Percentiles rank a stretch among this genome's conserved stretches.
phyloP scores from a whole-genome alignment of 805 yeast species.

The Jamesozyma lodderae region DNA sequence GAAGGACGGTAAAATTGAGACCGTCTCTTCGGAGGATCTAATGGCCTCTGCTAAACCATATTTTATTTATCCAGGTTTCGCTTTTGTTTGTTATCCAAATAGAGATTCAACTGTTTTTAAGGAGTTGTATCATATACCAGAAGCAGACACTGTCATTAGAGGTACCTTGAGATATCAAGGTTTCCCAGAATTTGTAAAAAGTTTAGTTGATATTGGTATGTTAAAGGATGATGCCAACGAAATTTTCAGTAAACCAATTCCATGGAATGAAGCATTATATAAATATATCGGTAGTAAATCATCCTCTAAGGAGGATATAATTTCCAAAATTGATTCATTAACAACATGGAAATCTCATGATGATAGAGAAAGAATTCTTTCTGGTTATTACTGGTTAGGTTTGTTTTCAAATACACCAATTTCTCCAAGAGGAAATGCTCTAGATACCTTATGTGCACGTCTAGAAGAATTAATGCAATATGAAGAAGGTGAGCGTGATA shows the following conservation, averaged over 20 bases:
- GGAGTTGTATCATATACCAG: constrained; percentile 90
- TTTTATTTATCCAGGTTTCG: constrained; percentile 90
- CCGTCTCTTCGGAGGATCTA: constrained; percentile 77
- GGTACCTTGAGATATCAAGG: constrained; percentile 98
- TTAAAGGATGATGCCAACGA: constrained; percentile 66
- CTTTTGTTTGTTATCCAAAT: constrained; percentile 93
- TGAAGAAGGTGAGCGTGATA: constrained; percentile 90
- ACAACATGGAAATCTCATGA: constrained; percentile 73
- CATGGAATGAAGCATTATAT: constrained; percentile 88
- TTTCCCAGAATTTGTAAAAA: constrained; percentile 96
- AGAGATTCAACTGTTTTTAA: constrained; percentile 93
- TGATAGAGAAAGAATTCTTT: constrained; percentile 77
- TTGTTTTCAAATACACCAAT: constrained; percentile 67
- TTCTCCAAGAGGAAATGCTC: constrained; percentile 86
- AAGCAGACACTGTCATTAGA: constrained; percentile 92
- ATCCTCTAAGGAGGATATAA: constrained; percentile 58
- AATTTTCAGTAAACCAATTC: constrained; percentile 44
- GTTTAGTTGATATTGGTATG: constrained; percentile 87
- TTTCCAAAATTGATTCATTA: constrained; percentile 64
- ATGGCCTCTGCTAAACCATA: constrained; percentile 95
- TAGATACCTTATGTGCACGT: constrained; percentile 95
- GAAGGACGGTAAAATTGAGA: constrained; percentile 74
- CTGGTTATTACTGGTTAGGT: constrained; percentile 92
- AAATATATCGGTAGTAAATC: constrained; percentile 68
- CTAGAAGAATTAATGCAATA: constrained; percentile 94